Conservation (phyloP, 345 rosid species). For the Syzygium grande region DNA sequence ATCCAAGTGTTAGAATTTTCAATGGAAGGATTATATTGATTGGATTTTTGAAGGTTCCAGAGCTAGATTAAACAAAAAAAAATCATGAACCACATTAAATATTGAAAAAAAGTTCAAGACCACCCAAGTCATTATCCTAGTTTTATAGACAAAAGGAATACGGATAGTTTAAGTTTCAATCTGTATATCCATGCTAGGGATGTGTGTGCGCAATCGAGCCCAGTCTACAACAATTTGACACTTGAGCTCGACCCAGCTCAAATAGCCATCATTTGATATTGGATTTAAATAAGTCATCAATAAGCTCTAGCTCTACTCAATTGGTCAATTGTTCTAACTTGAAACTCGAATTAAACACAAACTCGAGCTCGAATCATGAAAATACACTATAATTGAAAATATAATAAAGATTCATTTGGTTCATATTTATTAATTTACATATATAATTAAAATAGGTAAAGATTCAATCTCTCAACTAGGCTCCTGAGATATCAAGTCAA, state of each 20-base stretch:
- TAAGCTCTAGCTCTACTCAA: no score
- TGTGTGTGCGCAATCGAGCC: not conserved
- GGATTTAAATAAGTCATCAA: not conserved
- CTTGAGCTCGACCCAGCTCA: not conserved
- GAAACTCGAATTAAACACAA: not conserved
- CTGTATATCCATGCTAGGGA: not conserved
- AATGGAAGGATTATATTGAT: no score
- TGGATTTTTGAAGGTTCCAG: no score
- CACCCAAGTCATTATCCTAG: no score
- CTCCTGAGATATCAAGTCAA: no score
- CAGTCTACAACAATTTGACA: not conserved
- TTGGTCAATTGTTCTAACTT: not conserved
- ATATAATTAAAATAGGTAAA: not conserved
- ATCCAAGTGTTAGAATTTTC: no score
- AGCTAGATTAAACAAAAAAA: no score
- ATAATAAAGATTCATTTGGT: not conserved
- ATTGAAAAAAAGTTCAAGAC: no score
- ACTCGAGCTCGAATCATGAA: not conserved
- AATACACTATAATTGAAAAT: not conserved
- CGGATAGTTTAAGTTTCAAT: not conserved
- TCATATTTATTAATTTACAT: not conserved
- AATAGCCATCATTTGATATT: not conserved
- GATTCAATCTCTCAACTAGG: not conserved
- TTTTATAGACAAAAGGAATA: no score
- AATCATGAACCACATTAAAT: no score